phyloP scores from a whole-genome alignment of 164 flowering plant genomes.

The Brasenia schreberi region DNA sequence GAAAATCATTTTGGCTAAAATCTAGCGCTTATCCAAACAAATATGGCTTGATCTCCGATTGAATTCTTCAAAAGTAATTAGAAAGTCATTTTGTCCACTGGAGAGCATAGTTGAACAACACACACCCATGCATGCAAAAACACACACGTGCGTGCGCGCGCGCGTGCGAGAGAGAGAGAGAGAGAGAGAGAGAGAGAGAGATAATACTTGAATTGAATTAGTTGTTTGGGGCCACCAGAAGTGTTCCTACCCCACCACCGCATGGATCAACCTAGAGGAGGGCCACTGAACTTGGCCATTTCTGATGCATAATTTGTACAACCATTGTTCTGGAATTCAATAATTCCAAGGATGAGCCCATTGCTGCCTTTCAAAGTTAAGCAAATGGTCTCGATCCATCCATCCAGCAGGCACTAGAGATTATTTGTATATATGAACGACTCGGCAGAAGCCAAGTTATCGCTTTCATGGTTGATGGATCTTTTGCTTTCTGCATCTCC shows the following conservation, averaged over 20 bases:
- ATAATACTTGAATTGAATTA: no score
- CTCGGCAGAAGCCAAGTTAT: neutral
- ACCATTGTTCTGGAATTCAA: neutral
- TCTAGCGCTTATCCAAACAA: no score
- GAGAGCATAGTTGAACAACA: no score
- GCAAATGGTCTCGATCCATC: neutral
- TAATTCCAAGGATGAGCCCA: neutral
- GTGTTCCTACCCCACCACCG: neutral
- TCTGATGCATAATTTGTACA: neutral
- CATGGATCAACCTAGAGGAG: neutral
- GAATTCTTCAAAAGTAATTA: no score
- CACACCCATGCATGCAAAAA: no score
- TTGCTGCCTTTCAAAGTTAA: neutral
- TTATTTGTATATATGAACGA: neutral
- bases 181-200: conserved; percentile 4
- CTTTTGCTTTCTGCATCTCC: neutral
- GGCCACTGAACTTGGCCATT: neutral
- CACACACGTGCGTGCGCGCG: no score
- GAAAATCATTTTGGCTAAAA: no score
- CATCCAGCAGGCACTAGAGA: neutral
- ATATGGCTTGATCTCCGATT: no score
- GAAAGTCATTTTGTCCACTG: no score
- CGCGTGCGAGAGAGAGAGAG: conserved; percentile 4
- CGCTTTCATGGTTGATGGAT: neutral
- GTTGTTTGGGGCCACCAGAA: neutral